Conservation (phyloP, 1,284 basidiomycete genomes). For the Malassezia equina region DNA sequence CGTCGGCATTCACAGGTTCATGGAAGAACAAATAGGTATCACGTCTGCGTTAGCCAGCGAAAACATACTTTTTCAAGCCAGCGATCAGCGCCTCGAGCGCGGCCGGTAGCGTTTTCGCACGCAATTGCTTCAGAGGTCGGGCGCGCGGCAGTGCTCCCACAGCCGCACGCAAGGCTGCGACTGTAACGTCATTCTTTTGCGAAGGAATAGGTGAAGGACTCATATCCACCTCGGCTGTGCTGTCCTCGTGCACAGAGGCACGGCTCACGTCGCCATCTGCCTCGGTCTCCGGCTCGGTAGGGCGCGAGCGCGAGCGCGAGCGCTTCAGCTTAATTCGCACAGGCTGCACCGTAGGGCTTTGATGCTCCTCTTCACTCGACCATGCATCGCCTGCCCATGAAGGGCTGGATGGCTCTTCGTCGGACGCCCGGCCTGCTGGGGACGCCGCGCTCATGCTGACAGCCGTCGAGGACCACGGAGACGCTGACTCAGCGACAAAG, state of each 20-base stretch:
- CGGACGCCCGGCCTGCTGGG: not conserved
- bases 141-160: not conserved
- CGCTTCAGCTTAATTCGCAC: slow-evolving; percentile 14
- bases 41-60: slow-evolving; percentile 54
- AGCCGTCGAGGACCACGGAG: not conserved
- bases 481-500: not conserved
- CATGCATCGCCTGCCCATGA: slow-evolving; percentile 7
- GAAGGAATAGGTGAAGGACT: not conserved
- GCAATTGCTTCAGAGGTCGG: slow-evolving; percentile 15
- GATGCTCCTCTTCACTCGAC: slow-evolving; percentile 11
- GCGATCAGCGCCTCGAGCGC: slow-evolving; percentile 6
- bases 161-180: not conserved
- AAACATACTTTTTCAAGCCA: slow-evolving; percentile 9
- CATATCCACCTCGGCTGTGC: not conserved
- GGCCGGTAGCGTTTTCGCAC: slow-evolving; percentile 6
- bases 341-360: not conserved
- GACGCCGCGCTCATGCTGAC: not conserved
- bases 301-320: not conserved
- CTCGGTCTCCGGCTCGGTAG: not conserved
- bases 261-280: not conserved
- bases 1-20: slow-evolving; percentile 58
- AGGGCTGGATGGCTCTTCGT: slow-evolving; percentile 4
- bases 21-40: slow-evolving; percentile 78
- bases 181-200: not conserved
- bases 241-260: not conserved